Evolutionary conservation across 2,329 filamentous ascomycete species (phyloP).

Genomic region (Diplocarpon mali): DNA sequence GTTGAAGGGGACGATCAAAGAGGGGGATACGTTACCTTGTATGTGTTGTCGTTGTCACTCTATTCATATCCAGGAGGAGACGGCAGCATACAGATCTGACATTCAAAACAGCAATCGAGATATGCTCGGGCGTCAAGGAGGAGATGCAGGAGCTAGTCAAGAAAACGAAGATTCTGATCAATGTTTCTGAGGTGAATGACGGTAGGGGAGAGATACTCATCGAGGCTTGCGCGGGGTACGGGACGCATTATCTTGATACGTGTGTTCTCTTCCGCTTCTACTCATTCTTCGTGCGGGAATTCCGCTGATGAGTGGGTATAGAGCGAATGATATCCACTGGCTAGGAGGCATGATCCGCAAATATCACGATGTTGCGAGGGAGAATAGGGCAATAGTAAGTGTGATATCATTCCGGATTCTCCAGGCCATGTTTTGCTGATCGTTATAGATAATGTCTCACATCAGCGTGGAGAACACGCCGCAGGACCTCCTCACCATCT

Average conservation of each 20-base stretch:
- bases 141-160: background rate
- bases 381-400: slow-evolving; percentile 4
- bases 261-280: background rate
- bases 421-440: too few relatives aligned
- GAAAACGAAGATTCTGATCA: slow-evolving; percentile 5
- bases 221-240: slow-evolving; percentile 5
- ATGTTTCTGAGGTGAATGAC: background rate
- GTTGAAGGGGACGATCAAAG: background rate
- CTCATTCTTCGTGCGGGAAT: too few relatives aligned
- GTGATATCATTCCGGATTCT: background rate
- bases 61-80: too few relatives aligned
- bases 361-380: slow-evolving; percentile 5
- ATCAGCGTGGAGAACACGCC: slow-evolving; percentile 1
- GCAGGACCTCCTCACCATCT: slow-evolving; percentile 7
- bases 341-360: slow-evolving; percentile 4
- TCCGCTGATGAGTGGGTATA: background rate
- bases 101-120: background rate
- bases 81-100: too few relatives aligned
- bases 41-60: background rate
- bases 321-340: slow-evolving; percentile 3
- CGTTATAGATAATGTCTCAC: slow-evolving; percentile 2
- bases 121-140: background rate
- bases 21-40: background rate
- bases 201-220: slow-evolving; percentile 1
- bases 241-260: slow-evolving; percentile 5